Evolutionary conservation across 208 protist species (phyloP), one percentile per base, ranked within the genome.

Genomic region (Trichomonas vaginalis): DNA sequence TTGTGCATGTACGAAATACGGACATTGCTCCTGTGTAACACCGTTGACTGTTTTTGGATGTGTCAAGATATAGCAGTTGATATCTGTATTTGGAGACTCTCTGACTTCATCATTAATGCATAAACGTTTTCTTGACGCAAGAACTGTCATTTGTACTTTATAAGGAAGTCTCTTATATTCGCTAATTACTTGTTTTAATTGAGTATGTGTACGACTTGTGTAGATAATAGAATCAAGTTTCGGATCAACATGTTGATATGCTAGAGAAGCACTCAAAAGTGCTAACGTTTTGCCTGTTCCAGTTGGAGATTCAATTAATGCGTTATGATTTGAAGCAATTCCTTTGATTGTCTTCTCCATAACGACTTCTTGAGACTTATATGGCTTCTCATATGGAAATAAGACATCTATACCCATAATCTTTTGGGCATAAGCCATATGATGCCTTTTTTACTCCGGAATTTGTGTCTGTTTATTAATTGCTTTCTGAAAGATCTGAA

Each of bases 161-260:
- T 95, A 95, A 42, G 23, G 42, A 21, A 83, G 23, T 35, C 42
- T 83, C 15, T 83, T 70, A 86, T 83, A 49, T 83, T 95, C 95
- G 12, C 9, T 15, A 23, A 95, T 95, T 46, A 95, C 17, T 95
- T 95, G 95, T 95, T 87, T 39, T 17, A 95, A 23, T 83, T 95
- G 95, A 17, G 95, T 47, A 37, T 95, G 95, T 70, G 95, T 95
- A 87, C 95, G 1, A 39, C 61, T 51, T 32, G 51, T 51, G 42
- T 45, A 87, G 4, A 37, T 32, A 49, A 95, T 95, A n/a, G 21
- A 6, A 23, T 0, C 37, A 10, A 39, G 8, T 17, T n/a, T 8
- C 8, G 9, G 40, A 90, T 90, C n/a, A 15, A 12, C n/a, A 23
- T 48, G 1, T 45, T 86, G 79, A 23, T 39, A 70, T 37, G 88